A percentile compares a stretch with the other conserved stretches of the same genome.
Evolutionary conservation across 257 asterid genomes (phyloP).

Genomic region (Verbascum thapsus): DNA sequence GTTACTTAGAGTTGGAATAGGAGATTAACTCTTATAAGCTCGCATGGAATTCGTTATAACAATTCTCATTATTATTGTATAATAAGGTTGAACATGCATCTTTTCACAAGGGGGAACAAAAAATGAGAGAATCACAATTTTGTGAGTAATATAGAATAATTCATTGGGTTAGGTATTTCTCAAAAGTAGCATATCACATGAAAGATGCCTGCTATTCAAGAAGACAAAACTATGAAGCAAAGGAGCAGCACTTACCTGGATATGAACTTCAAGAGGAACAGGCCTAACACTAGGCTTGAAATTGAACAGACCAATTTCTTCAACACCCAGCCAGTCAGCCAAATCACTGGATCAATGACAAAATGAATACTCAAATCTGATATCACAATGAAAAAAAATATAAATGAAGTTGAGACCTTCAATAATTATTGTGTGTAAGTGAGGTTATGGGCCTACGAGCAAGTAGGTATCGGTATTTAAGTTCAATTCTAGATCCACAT

Average conservation of each 20-base stretch:
- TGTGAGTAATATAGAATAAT: background rate
- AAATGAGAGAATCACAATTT: no score
- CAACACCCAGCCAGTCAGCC: slow-evolving; percentile 98
- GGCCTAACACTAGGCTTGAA: slow-evolving; percentile 99
- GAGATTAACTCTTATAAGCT: no score
- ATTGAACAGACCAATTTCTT: slow-evolving; percentile 89
- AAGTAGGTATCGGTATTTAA: background rate
- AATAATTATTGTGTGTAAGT: background rate
- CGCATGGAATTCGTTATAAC: no score
- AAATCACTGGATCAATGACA: slow-evolving; percentile 63
- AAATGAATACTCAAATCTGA: slow-evolving; percentile 16
- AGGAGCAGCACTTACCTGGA: slow-evolving; percentile 71
- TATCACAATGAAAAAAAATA: background rate
- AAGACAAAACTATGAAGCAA: slow-evolving; percentile 27
- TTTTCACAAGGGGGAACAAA: background rate
- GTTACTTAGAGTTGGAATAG: no score
- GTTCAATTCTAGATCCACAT: background rate
- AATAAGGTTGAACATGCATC: background rate
- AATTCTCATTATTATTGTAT: no score
- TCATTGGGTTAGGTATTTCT: slow-evolving; percentile 7
- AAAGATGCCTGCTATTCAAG: slow-evolving; percentile 25
- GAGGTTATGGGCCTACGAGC: background rate
- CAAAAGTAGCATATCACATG: slow-evolving; percentile 20
- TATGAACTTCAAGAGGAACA: slow-evolving; percentile 99
- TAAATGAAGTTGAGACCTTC: background rate